A percentile compares a stretch with the other conserved stretches of the same genome.
Conservation (phyloP, 176 grass and related monocot species). For the Avena atlantica region DNA sequence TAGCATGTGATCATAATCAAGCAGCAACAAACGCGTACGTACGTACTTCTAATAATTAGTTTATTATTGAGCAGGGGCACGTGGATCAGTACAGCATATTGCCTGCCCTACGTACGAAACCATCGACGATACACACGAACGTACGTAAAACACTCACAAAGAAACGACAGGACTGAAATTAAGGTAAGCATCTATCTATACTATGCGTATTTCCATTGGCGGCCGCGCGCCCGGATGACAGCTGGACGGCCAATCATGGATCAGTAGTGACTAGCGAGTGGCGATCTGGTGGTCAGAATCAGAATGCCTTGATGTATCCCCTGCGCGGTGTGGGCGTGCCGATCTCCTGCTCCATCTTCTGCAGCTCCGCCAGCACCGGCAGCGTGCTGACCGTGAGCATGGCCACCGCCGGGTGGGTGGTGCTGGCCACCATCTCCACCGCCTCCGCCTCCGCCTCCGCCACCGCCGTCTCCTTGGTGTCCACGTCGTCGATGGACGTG, state of each 20-base stretch:
- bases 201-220: too few relatives aligned
- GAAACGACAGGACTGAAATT: too few relatives aligned
- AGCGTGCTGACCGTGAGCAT: slow-evolving; percentile 52
- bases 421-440: slow-evolving; percentile 43
- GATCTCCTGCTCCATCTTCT: slow-evolving; percentile 54
- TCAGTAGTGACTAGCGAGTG: neutral
- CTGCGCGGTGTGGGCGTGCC: slow-evolving; percentile 46
- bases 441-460: neutral
- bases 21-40: too few relatives aligned
- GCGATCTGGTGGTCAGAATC: slow-evolving; percentile 33
- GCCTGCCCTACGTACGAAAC: too few relatives aligned
- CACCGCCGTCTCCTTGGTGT: neutral
- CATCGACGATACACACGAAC: too few relatives aligned
- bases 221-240: too few relatives aligned
- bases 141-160: too few relatives aligned
- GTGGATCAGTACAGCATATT: too few relatives aligned
- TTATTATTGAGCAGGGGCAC: too few relatives aligned
- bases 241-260: neutral
- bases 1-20: too few relatives aligned
- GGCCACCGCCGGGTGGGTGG: slow-evolving; percentile 41
- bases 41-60: too few relatives aligned
- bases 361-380: slow-evolving; percentile 71
- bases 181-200: too few relatives aligned
- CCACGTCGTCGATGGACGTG: slow-evolving; percentile 4
- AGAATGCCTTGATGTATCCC: slow-evolving; percentile 45